Evolutionary conservation across 176 grass and related monocot species (phyloP).

Genomic region (Calamus simplicifolius): DNA sequence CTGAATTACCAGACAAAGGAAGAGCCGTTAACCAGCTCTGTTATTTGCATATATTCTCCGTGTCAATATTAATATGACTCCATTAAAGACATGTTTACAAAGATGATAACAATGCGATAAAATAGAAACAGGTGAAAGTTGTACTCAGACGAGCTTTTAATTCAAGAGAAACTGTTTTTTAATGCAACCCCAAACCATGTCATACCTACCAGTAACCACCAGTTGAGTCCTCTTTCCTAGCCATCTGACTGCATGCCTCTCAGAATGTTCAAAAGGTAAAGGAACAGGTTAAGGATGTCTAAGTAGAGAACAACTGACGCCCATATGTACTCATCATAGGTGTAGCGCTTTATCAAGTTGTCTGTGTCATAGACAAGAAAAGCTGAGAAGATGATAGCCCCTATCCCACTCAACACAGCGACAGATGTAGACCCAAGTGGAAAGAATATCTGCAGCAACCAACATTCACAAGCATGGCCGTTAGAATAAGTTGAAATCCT

Average conservation of each 20-base stretch:
- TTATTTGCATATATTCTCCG: too few relatives aligned
- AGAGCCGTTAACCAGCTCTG: too few relatives aligned
- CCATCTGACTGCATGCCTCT: slow-evolving; percentile 67
- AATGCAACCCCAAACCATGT: too few relatives aligned
- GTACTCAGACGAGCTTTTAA: too few relatives aligned
- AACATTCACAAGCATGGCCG: not conserved
- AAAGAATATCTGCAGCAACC: slow-evolving; percentile 70
- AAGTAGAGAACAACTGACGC: slow-evolving; percentile 94
- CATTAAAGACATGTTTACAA: too few relatives aligned
- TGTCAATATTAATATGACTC: too few relatives aligned
- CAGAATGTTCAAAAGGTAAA: slow-evolving; percentile 81
- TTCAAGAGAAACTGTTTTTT: too few relatives aligned
- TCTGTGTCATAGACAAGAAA: slow-evolving; percentile 94
- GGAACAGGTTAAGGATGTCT: slow-evolving; percentile 94
- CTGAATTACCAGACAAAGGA: too few relatives aligned
- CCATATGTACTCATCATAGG: slow-evolving; percentile 98
- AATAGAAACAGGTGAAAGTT: too few relatives aligned
- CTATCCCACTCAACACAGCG: slow-evolving; percentile 61
- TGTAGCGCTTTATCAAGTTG: slow-evolving; percentile 79
- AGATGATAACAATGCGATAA: too few relatives aligned
- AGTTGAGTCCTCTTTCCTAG: slow-evolving; percentile 11
- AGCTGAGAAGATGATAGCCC: slow-evolving; percentile 82
- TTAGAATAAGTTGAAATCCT: not conserved
- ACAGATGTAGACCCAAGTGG: slow-evolving; percentile 66
- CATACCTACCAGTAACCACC: not conserved